These are phyloP conservation scores for Purshia tridentata DNA, from an alignment of 306 rosid species.

Conservation along the genomic window DNA sequence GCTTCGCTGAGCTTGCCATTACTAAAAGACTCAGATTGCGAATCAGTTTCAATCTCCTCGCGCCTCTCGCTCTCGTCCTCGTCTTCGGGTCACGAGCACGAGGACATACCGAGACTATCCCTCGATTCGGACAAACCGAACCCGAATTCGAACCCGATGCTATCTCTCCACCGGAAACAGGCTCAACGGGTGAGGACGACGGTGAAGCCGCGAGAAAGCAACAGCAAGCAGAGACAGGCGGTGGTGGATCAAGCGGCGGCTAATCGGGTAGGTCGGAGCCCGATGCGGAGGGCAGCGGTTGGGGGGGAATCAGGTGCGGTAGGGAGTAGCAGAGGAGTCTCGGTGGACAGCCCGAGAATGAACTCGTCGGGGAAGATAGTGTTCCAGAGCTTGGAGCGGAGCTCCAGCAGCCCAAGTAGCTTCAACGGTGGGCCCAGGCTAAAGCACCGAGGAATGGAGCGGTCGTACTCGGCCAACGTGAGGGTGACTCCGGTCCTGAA, in stretches of 20 bases:
- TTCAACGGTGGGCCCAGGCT: conserved; percentile 85
- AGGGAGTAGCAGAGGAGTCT: conserved; percentile 62
- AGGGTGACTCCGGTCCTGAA: conserved; percentile 92
- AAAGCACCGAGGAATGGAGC: conserved; percentile 89
- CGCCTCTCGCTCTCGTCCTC: conserved; percentile 92
- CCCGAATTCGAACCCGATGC: conserved; percentile 24
- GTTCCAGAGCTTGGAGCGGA: conserved; percentile 85
- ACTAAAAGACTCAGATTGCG: conserved; percentile 60
- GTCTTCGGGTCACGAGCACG: conserved; percentile 87
- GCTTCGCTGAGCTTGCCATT: conserved; percentile 49
- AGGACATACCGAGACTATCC: conserved; percentile 71
- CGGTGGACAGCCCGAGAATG: conserved; percentile 92
- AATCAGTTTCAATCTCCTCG: conserved; percentile 69
- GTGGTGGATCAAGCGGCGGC: conserved; percentile 26
- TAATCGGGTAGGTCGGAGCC: conserved; percentile 51
- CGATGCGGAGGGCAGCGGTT: conserved; percentile 40
- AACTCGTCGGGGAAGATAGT: conserved; percentile 93
- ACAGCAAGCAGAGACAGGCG: conserved; percentile 32
- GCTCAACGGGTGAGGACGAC: conserved; percentile 45
- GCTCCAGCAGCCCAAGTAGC: conserved; percentile 94
- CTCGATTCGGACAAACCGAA: conserved; percentile 69
- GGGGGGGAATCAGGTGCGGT: conserved; percentile 31
- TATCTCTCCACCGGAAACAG: conserved; percentile 33
- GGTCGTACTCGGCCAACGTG: conserved; percentile 91
- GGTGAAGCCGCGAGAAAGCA: conserved; percentile 42